phyloP scores from a whole-genome alignment of 345 rosid genomes.

The Citrus unshiu region DNA sequence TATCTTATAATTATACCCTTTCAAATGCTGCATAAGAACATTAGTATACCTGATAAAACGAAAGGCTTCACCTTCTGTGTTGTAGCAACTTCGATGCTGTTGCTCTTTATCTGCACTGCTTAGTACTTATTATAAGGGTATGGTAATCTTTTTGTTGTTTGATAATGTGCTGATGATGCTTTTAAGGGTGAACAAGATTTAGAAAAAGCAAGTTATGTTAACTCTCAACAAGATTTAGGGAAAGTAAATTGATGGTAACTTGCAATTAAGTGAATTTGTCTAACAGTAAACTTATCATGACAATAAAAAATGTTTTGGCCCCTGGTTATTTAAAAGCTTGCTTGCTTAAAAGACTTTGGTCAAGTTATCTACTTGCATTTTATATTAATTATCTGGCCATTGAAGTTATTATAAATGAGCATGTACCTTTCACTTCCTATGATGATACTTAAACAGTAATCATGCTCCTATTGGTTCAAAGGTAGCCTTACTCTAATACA shows the following conservation, averaged over 20 bases:
- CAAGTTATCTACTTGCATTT: neutral
- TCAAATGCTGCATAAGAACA: neutral
- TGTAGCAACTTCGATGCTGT: neutral
- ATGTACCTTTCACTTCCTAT: neutral
- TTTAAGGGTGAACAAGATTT: neutral
- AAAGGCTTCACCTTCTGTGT: neutral
- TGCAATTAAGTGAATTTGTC: too few species aligned
- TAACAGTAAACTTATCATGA: neutral
- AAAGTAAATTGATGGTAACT: too few species aligned
- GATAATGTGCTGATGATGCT: neutral
- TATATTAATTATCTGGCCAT: neutral
- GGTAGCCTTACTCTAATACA: neutral
- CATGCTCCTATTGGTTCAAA: neutral
- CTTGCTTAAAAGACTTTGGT: neutral
- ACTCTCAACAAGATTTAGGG: too few species aligned
- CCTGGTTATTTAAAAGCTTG: neutral
- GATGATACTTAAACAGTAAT: neutral
- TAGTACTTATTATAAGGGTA: neutral
- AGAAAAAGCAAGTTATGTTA: neutral
- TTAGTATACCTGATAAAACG: neutral
- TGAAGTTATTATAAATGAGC: neutral
- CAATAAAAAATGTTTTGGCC: neutral
- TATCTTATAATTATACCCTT: neutral
- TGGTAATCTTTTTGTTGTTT: neutral
- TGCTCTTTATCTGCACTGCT: neutral